Evolutionary conservation across 139 green algal species (phyloP), one percentile per base, ranked within the genome.

Genomic region (Asterochloris erici): DNA sequence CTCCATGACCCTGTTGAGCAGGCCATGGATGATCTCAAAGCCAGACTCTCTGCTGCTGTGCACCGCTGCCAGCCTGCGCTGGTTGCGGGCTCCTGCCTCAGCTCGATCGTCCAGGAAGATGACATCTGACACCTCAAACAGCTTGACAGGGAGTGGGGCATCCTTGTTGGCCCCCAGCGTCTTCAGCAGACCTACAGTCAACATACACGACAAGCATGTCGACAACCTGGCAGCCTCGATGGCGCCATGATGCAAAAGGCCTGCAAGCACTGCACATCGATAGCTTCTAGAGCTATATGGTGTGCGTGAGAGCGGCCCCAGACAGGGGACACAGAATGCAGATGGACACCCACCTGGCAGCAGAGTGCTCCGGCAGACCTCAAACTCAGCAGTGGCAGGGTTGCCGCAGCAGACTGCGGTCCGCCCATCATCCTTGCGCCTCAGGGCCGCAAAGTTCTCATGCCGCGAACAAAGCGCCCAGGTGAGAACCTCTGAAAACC

Each of bases 1-100:
- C 81, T 99, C 92, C 97, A 99, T 99, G 26, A 98, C 85, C 4
- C 96, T 86, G 88, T 99, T 98, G 0, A 99, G 91, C 84, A 99
- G 84, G 9, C 97, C 97, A 82, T 99, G 97, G 68, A 97, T 91
- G 28, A 95, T 89, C 87, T 99, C 97, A 88, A 99, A 99, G 54
- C 92, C 93, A 38, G 87, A 90, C 61, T 89, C 88, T 76, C 91
- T 91, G 84, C 87, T 90, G 86, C 90, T 97, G 84, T 93, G 89
- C 68, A 98, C 90, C 12, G 96, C 97, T 23, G 96, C 89, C 61
- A 99, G 82, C 38, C 93, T 94, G 47, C 97, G 89, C 84, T 94
- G 83, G 81, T 99, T 99, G 78, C 83, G 81, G 9, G 97, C 95
- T 0, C 97, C 97, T 14, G 95, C 90, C 29, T 96, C 74, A 9